Percentiles rank a stretch among this genome's conserved stretches.
Evolutionary conservation across 768 basidiomycete species (phyloP).

Genomic region (Chalciporus piperatus): DNA sequence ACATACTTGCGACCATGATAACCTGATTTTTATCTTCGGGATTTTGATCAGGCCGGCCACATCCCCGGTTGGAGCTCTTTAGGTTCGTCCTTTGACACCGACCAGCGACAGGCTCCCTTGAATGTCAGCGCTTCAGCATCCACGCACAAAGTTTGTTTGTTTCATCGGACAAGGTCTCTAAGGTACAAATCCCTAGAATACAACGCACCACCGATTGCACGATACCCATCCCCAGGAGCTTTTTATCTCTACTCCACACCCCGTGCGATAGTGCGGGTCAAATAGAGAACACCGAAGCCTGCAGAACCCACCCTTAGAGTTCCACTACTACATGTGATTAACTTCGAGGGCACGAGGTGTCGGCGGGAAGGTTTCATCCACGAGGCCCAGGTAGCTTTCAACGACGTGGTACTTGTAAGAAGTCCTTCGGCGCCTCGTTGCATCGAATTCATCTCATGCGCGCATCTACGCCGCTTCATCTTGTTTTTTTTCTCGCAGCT

Average conservation of each 20-base stretch:
- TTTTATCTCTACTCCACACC: slow-evolving; percentile 10
- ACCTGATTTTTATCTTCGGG: no score
- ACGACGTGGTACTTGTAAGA: neutral
- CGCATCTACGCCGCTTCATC: slow-evolving; percentile 8
- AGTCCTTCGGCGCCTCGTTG: slow-evolving; percentile 14
- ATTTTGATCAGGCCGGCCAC: neutral
- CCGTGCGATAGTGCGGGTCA: slow-evolving; percentile 11
- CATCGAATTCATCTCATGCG: slow-evolving; percentile 2
- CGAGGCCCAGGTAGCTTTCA: slow-evolving; percentile 7
- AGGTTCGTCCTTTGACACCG: neutral
- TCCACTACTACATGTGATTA: slow-evolving; percentile 9
- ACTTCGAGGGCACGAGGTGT: slow-evolving; percentile 16
- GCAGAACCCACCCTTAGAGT: slow-evolving; percentile 9
- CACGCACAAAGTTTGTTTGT: neutral
- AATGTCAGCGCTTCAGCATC: neutral
- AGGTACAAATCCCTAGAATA: neutral
- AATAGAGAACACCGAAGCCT: slow-evolving; percentile 10
- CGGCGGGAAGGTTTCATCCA: slow-evolving; percentile 7
- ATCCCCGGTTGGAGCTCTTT: neutral
- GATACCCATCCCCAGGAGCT: neutral
- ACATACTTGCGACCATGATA: neutral
- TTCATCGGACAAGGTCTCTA: neutral
- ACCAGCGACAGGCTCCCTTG: neutral
- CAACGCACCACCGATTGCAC: neutral
- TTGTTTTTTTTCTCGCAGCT: neutral